Evolutionary conservation across 441 rosid species (phyloP).

Genomic region (Viola pubescens): DNA sequence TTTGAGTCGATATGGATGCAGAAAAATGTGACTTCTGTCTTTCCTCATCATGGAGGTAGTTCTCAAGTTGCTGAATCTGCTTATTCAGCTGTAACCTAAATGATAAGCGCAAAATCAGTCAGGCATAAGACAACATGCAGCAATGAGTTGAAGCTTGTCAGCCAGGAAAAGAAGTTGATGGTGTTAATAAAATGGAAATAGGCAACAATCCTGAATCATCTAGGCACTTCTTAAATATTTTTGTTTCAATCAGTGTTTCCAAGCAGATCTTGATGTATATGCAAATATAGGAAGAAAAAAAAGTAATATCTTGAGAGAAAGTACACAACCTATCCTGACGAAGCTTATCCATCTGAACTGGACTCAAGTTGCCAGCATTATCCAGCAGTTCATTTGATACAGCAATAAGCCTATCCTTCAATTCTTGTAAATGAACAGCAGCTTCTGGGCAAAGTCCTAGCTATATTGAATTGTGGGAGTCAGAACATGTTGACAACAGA

Average conservation of each 20-base stretch:
- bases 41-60: slow-evolving; percentile 42
- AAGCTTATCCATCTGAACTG: slow-evolving; percentile 38
- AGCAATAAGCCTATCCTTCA: slow-evolving; percentile 74
- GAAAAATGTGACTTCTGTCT: slow-evolving; percentile 54
- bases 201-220: slow-evolving; percentile 2
- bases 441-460: slow-evolving; percentile 82
- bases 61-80: slow-evolving; percentile 75
- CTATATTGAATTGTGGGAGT: slow-evolving; percentile 41
- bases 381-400: slow-evolving; percentile 90
- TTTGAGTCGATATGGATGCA: slow-evolving; percentile 42
- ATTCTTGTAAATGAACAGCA: slow-evolving; percentile 62
- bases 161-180: slow-evolving; percentile 13
- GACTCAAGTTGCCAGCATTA: slow-evolving; percentile 46
- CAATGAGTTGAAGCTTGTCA: slow-evolving; percentile 15
- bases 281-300: not conserved
- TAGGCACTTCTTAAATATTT: not conserved
- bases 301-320: not conserved
- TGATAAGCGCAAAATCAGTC: slow-evolving; percentile 12
- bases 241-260: not conserved
- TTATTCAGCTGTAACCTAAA: slow-evolving; percentile 67
- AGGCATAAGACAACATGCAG: slow-evolving; percentile 22
- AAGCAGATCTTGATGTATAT: not conserved
- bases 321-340: slow-evolving; percentile 17
- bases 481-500: slow-evolving; percentile 19
- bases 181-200: slow-evolving; percentile 1